Conservation (phyloP, 345 rosid species). For the Eucalyptus curtisii region DNA sequence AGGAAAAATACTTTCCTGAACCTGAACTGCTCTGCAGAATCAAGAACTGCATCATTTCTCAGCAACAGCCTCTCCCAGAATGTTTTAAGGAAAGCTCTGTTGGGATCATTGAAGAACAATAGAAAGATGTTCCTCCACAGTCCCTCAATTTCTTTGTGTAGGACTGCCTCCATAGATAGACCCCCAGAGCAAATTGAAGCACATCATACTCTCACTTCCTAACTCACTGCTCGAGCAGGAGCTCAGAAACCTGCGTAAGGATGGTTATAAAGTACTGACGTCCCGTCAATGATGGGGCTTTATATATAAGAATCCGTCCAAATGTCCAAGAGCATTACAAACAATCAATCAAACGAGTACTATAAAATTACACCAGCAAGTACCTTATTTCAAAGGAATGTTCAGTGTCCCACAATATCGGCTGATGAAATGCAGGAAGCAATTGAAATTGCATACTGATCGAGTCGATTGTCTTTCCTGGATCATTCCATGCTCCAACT, state of each 20-base stretch:
- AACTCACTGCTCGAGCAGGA: conserved; percentile 56
- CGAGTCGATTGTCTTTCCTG: conserved; percentile 67
- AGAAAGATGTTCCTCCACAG: not conserved
- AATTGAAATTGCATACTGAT: conserved; percentile 65
- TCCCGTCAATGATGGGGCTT: conserved; percentile 64
- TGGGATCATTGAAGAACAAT: not conserved
- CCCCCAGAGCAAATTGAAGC: not conserved
- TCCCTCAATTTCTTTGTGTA: not conserved
- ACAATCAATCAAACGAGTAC: not conserved
- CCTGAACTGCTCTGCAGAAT: not conserved
- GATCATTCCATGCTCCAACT: conserved; percentile 77
- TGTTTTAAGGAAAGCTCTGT: not conserved
- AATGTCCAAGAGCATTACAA: not conserved
- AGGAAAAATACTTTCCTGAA: not conserved
- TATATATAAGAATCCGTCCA: conserved; percentile 65
- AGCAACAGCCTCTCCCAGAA: not conserved
- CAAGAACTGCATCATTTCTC: not conserved
- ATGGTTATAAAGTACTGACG: conserved; percentile 38
- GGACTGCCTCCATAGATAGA: not conserved
- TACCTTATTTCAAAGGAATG: conserved; percentile 68
- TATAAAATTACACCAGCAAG: not conserved
- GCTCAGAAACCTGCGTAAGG: conserved; percentile 85
- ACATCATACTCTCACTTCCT: conserved; percentile 45
- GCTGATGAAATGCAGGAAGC: conserved; percentile 60
- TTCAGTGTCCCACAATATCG: conserved; percentile 70